Percentiles rank a stretch among this genome's conserved stretches.
Conservation (phyloP, 1,284 basidiomycete genomes). For the Erythrobasidium hasegawianum region DNA sequence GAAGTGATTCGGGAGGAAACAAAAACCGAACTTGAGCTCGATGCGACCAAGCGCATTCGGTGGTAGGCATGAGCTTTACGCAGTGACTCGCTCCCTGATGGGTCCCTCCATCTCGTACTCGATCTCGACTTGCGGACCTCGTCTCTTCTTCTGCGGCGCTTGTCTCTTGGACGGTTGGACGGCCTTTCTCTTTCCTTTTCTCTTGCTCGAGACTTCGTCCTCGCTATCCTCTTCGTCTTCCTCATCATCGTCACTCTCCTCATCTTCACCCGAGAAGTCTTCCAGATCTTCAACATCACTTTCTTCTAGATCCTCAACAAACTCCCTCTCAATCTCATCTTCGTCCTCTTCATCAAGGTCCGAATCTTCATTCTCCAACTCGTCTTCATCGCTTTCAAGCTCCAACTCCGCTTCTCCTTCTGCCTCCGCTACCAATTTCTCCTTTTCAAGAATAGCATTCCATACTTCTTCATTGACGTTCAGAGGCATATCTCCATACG, state of each 20-base stretch:
- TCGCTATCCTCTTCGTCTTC: constrained; percentile 47
- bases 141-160: constrained; percentile 50
- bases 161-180: constrained; percentile 30
- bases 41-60: no score
- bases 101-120: constrained; percentile 86
- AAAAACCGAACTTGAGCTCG: no score
- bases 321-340: constrained; percentile 46
- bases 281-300: constrained; percentile 61
- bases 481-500: constrained; percentile 93
- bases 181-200: constrained; percentile 58
- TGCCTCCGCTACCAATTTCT: constrained; percentile 54
- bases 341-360: constrained; percentile 57
- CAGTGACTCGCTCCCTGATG: constrained; percentile 55
- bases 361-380: constrained; percentile 57
- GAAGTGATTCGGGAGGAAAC: no score
- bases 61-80: no score
- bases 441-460: constrained; percentile 80
- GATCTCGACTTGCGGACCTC: constrained; percentile 78
- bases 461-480: constrained; percentile 99
- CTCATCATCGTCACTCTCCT: constrained; percentile 45
- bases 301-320: constrained; percentile 57
- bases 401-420: constrained; percentile 54
- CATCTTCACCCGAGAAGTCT: constrained; percentile 36
- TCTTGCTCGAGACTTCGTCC: constrained; percentile 51
- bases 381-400: constrained; percentile 53